Evolutionary conservation across 2,329 filamentous ascomycete genomes (phyloP), one percentile per base, ranked within the genome.

Genomic region (Cytospora piceae): DNA sequence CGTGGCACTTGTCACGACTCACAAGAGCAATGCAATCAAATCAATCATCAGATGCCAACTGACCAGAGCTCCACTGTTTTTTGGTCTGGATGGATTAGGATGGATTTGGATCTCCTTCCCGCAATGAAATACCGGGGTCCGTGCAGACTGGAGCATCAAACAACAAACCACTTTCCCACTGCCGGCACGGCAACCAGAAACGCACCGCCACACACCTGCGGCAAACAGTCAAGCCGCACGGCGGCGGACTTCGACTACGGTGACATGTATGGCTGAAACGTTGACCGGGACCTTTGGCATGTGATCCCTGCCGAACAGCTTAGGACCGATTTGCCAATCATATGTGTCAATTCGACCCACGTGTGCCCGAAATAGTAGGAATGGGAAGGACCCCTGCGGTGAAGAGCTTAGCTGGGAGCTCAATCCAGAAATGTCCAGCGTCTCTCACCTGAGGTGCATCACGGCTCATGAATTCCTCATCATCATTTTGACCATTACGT

Each of bases 1-100:
- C n/a, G 39, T 24, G 46, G 6, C 46, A 9, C 24, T 29, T 34
- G 34, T 31, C 32, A 31, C 20, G 51, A 42, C 34, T 61, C 60
- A 62, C 51, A 17, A 56, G 34, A 29, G 34, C 22, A 55, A 17
- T 49, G 34, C 34, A 24, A 46, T 49, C 46, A 49, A 49, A 49
- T 24, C n/a, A 24, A 49, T 24, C 46, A 22, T 57, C 60, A 63
- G 60, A 66, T 66, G 55, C 56, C 51, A 60, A 53, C 56, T 64
- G 60, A 54, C 34, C 52, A 55, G 24, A 61, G 52, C 53, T 58
- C 65, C 65, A 61, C 65, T 61, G 58, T 56, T 54, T 63, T 63
- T 51, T 46, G 63, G 63, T 34, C 11, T 34, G 32, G 32, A 34
- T 34, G 32, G 32, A 34, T 37, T 37, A 14, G 34, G 34, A 37